Conservation (phyloP, 176 grass and related monocot genomes). For the Ananas comosus region DNA sequence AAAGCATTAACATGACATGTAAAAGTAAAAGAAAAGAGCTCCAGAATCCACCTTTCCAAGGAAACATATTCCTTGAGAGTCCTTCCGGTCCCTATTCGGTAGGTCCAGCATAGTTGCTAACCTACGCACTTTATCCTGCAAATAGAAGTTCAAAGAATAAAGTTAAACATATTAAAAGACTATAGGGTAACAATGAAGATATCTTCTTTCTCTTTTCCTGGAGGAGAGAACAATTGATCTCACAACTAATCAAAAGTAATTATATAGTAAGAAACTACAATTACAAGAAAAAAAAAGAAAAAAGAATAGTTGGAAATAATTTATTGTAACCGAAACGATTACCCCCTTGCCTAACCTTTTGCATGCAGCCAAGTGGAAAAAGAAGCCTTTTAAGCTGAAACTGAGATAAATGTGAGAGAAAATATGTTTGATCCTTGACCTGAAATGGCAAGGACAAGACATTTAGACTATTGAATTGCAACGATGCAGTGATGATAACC, state of each 20-base stretch:
- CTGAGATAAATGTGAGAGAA: conserved; percentile 90
- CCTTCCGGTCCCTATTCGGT: conserved; percentile 82
- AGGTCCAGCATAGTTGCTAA: conserved; percentile 60
- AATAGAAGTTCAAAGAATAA: conserved; percentile 3
- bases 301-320: not conserved
- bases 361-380: conserved; percentile 75
- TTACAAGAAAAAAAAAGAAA: not conserved
- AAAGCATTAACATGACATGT: not conserved
- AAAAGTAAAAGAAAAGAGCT: not conserved
- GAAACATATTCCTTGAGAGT: conserved; percentile 97
- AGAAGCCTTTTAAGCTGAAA: conserved; percentile 80
- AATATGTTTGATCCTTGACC: conserved; percentile 98
- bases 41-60: conserved; percentile 68
- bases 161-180: conserved; percentile 2
- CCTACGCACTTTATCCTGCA: conserved; percentile 70
- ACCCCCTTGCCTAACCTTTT: conserved; percentile 45
- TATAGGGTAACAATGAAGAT: not conserved
- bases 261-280: not conserved
- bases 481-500: not conserved
- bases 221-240: too few species aligned
- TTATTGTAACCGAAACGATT: not conserved
- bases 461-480: not conserved
- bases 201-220: not conserved
- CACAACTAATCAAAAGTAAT: not conserved
- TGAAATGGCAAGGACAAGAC: conserved; percentile 24